A percentile compares a stretch with the other conserved stretches of the same genome.
Conservation (phyloP, 2,329 filamentous ascomycete genomes). For the Colletotrichum gloeosporioides region DNA sequence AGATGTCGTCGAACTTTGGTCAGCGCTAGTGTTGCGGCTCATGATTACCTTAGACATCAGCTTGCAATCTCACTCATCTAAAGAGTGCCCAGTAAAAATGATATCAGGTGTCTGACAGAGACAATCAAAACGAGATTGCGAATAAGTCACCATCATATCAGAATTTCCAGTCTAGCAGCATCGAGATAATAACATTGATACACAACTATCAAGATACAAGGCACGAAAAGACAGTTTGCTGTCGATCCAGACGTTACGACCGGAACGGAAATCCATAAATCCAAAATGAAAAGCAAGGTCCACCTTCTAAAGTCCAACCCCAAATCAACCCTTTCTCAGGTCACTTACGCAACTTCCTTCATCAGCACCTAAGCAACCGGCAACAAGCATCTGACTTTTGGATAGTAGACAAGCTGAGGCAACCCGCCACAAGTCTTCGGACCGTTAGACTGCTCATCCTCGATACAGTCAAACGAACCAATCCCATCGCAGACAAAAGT, state of each 20-base stretch:
- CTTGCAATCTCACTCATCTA: neutral
- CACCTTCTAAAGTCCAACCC: fast-evolving
- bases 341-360: neutral
- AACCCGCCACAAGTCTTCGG: neutral
- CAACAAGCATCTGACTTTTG: neutral
- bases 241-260: neutral
- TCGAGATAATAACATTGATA: neutral
- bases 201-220: neutral
- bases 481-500: neutral
- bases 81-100: fast-evolving
- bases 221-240: neutral
- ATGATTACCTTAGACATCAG: neutral
- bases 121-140: neutral
- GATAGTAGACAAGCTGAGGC: neutral
- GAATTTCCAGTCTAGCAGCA: neutral
- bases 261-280: neutral
- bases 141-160: neutral
- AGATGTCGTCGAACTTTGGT: neutral
- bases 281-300: neutral
- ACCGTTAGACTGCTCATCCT: neutral
- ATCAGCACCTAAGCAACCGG: neutral
- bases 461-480: neutral
- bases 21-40: neutral
- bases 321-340: neutral
- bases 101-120: neutral